Base-by-base conservation (phyloP, 768 basidiomycete genomes). In the Harrya chromipes region DNA sequence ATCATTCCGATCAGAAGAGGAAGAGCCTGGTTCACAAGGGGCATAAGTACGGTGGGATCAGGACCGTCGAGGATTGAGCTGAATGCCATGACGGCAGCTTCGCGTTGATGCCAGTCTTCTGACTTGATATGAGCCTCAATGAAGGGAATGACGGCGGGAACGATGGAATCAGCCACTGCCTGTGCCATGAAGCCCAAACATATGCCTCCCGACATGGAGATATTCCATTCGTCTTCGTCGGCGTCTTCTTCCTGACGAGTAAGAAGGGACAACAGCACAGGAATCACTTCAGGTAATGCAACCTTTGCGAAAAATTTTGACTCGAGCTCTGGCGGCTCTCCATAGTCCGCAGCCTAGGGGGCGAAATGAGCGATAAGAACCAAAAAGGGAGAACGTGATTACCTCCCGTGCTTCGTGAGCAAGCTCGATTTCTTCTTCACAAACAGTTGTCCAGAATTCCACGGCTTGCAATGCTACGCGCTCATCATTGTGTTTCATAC, bases 371-470 rank as follows among this genome's bases (percentile, higher is more conserved):
- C 7, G 43, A 36, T n/a, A 36, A 19, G 21, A 19, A 9, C 19
- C 5, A 12, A 3, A 46, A 36, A 3, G 26, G 23, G 39, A 40
- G 20, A 40, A 20, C 23, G 11, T 2, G 64, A 75, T 47, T 62
- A 91, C 92, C 76, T 97, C 95, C 54, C 90, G 86, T 2, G 90
- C 90, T 64, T 97, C 94, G 57, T 92, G 79, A 17, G 87, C 85
- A 41, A 97, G 75, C 49, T 97, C 94, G 20, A 93, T 84, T 68
- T 99, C 97, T 67, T 97, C 92, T 66, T 99, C 95, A 62, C 94
- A 97, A 2, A 98, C 95, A 8, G 95, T 97, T 5, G 94, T 94
- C 97, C 97, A 99, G 71, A 99, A 99, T 65, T 99, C 97, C 45
- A 99, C 87, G 20, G 97, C 97, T 68, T 99, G 97, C 24, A 97